phyloP scores from a whole-genome alignment of 208 protist species.

The Leptomonas pyrrhocoris region DNA sequence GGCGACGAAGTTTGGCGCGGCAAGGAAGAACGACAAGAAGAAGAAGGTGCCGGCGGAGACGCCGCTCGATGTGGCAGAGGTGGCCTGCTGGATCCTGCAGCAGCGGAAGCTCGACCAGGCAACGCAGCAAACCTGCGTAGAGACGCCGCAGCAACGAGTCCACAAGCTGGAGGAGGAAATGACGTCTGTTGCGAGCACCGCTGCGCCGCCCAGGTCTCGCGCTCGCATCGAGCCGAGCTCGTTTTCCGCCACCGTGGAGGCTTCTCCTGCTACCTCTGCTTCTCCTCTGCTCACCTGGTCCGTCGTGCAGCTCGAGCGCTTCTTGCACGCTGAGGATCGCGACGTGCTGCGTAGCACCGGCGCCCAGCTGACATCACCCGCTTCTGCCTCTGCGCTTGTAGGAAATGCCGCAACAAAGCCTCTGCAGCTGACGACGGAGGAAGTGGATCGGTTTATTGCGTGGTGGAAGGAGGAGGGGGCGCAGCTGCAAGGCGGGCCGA shows the following conservation, averaged over 20 bases:
- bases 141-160: constrained; percentile 17
- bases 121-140: constrained; percentile 20
- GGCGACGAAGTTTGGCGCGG: background rate
- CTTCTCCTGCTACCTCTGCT: background rate
- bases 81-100: constrained; percentile 19
- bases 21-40: constrained; percentile 8
- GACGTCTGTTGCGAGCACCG: background rate
- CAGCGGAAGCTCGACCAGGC: constrained; percentile 18
- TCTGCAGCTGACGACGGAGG: constrained; percentile 20
- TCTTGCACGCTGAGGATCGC: constrained; percentile 39
- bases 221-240: constrained; percentile 28
- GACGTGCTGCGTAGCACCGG: constrained; percentile 27
- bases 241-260: no score
- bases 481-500: constrained; percentile 12
- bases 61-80: constrained; percentile 3
- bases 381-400: background rate
- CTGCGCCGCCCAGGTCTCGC: constrained; percentile 19
- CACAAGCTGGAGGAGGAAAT: constrained; percentile 24
- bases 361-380: background rate
- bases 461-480: constrained; percentile 43
- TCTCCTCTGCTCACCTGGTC: constrained; percentile 31
- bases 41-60: background rate
- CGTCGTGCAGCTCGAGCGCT: constrained; percentile 34
- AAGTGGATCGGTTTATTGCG: constrained; percentile 42
- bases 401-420: background rate